Base-by-base conservation (phyloP, 768 basidiomycete species). In the Amanita fuliginea region DNA sequence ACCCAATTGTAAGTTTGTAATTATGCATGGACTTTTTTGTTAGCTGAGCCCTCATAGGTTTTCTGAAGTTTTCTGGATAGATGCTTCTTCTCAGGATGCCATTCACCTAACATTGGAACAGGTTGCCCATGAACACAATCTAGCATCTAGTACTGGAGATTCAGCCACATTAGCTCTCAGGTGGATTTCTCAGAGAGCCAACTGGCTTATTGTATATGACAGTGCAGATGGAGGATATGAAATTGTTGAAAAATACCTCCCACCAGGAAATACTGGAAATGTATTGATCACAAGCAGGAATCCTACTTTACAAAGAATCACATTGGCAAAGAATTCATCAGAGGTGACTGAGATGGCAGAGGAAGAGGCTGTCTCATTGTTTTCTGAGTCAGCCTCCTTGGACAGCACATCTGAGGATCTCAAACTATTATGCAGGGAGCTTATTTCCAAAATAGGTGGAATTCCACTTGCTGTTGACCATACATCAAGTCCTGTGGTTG, bases 1-100 rank as follows among this genome's bases (percentile, higher is more conserved):
- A 24, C 2, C 22, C 22, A 18, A 28, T 28, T 26, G 24, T 28
- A 14, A 30, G 30, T 3, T 3, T 2, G 1, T 34, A n/a, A 14
- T 7, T 11, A 30, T 11, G 9, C 3, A 18, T 28, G 1, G 28
- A 26, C 30, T n/a, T 30, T 50, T 35, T 39, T 10, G n/a, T 26
- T 5, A 11, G 9, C 54, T 32, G 7, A 16, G n/a, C 46, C 2
- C 28, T 30, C 40, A 4, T 3, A 48, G 58, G 28, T 58, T 58
- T 42, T 53, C 42, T 49, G n/a, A 52, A 11, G 47, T 57, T 24
- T 58, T 58, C 35, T 60, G 58, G 56, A 51, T 60, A 53, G 59
- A 60, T 53, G 54, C 58, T 14, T 53, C 59, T 11, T 55, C 49
- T 11, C 22, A 42, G 7, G 50, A 51, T 14, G 55, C 51, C 19